A percentile compares a stretch with the other conserved stretches of the same genome.
Conservation (phyloP, 2,329 filamentous ascomycete species). For the Neofusicoccum parvum region DNA sequence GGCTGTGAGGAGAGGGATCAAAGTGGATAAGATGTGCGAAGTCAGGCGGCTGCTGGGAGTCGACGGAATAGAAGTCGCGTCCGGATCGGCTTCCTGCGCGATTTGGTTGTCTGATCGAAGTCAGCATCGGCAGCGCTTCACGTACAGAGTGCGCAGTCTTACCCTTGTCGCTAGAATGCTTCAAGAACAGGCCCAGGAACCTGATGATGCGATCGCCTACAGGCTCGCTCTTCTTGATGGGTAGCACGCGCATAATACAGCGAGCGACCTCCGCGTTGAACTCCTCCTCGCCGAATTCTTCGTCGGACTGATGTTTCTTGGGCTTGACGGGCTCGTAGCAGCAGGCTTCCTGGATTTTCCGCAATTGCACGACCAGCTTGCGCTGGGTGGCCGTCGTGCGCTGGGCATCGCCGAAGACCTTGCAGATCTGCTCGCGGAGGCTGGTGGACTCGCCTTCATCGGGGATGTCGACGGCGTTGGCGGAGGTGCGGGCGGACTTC, state of each 20-base stretch:
- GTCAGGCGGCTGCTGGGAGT: conserved; percentile 83
- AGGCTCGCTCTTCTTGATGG: conserved; percentile 87
- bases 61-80: conserved; percentile 72
- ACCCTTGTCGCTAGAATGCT: conserved; percentile 65
- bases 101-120: conserved; percentile 33
- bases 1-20: conserved; percentile 75
- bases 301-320: conserved; percentile 56
- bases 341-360: conserved; percentile 89
- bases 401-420: conserved; percentile 66
- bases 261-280: conserved; percentile 86
- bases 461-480: conserved; percentile 55
- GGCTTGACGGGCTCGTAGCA: conserved; percentile 56
- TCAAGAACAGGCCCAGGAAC: conserved; percentile 86
- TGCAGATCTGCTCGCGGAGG: conserved; percentile 72
- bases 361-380: conserved; percentile 82
- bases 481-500: conserved; percentile 44
- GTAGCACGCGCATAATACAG: conserved; percentile 79
- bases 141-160: conserved; percentile 14
- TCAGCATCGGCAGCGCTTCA: background rate
- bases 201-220: conserved; percentile 83
- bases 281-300: conserved; percentile 78
- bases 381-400: conserved; percentile 86
- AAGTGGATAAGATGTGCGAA: conserved; percentile 69
- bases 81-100: conserved; percentile 53
- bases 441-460: conserved; percentile 71